Evolutionary conservation across 1,139 yeast species (phyloP).

Genomic region (Yamadazyma mexicana): DNA sequence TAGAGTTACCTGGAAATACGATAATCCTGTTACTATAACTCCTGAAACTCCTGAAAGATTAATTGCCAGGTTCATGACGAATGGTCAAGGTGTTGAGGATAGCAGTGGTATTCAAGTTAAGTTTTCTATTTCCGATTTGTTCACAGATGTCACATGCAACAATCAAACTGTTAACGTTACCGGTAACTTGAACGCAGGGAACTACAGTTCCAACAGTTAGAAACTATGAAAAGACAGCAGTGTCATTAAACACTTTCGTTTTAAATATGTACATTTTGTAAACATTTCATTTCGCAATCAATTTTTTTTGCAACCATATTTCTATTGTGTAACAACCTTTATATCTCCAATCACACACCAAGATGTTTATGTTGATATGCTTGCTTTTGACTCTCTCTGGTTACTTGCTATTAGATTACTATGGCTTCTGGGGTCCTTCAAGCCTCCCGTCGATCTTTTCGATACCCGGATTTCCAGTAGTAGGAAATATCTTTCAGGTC

Average conservation of each 20-base stretch:
- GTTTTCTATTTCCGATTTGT: conserved; percentile 42
- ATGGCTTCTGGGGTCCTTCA: conserved; percentile 16
- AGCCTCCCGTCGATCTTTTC: conserved; percentile 36
- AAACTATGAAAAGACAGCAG: too few relatives aligned
- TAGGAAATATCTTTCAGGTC: conserved; percentile 54
- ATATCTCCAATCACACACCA: neutral
- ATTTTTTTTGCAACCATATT: neutral
- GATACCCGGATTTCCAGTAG: conserved; percentile 51
- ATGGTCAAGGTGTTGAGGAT: conserved; percentile 61
- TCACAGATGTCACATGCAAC: conserved; percentile 10
- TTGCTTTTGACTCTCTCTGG: neutral
- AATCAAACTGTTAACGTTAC: conserved; percentile 13
- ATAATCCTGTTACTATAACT: conserved; percentile 46
- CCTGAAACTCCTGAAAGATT: conserved; percentile 44
- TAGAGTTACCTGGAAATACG: conserved; percentile 82
- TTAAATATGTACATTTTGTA: neutral
- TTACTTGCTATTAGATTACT: conserved; percentile 1
- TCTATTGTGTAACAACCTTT: neutral
- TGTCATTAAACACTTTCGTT: too few relatives aligned
- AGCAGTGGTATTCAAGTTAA: conserved; percentile 70
- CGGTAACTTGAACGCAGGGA: conserved; percentile 18
- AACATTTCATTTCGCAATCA: conserved; percentile 4
- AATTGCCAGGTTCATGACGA: conserved; percentile 71
- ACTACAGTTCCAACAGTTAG: conserved; percentile 15
- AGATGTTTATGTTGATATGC: neutral